phyloP scores from a whole-genome alignment of 768 basidiomycete species.

The Suillus paluster region DNA sequence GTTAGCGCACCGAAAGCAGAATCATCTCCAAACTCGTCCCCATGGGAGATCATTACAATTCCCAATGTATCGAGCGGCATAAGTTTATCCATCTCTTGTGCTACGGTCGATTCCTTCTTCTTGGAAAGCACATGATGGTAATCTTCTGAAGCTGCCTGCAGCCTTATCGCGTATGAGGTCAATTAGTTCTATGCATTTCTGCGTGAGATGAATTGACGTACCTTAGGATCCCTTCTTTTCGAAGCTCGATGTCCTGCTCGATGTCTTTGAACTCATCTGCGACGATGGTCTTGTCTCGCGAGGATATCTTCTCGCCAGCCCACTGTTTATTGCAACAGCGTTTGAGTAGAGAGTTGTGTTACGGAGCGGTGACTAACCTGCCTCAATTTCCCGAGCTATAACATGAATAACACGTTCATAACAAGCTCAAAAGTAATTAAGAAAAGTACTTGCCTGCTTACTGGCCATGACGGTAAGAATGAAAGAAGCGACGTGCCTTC shows the following conservation, averaged over 20 bases:
- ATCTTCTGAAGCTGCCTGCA: conserved; percentile 70
- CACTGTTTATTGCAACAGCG: conserved; percentile 55
- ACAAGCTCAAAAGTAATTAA: not conserved
- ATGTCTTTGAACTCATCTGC: conserved; percentile 82
- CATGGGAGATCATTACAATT: conserved; percentile 85
- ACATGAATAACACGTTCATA: conserved; percentile 7
- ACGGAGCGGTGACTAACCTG: conserved; percentile 53
- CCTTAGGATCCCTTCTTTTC: conserved; percentile 75
- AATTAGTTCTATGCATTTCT: not conserved
- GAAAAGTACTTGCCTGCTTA: conserved; percentile 54
- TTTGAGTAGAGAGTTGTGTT: conserved; percentile 7
- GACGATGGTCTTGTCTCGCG: conserved; percentile 77
- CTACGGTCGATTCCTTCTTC: conserved; percentile 68
- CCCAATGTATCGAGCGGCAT: conserved; percentile 80
- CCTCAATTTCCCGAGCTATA: conserved; percentile 74
- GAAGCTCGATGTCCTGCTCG: conserved; percentile 83
- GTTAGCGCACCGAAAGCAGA: conserved; percentile 64
- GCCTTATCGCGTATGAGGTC: conserved; percentile 42
- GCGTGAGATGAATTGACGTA: conserved; percentile 40
- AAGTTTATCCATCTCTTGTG: conserved; percentile 70
- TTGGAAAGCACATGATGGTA: conserved; percentile 77
- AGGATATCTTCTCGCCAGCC: conserved; percentile 88
- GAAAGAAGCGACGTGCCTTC: conserved; percentile 7
- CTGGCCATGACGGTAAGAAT: conserved; percentile 55
- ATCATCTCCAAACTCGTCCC: conserved; percentile 79